Conservation (phyloP, 306 rosid genomes). For the Trifolium fragiferum region DNA sequence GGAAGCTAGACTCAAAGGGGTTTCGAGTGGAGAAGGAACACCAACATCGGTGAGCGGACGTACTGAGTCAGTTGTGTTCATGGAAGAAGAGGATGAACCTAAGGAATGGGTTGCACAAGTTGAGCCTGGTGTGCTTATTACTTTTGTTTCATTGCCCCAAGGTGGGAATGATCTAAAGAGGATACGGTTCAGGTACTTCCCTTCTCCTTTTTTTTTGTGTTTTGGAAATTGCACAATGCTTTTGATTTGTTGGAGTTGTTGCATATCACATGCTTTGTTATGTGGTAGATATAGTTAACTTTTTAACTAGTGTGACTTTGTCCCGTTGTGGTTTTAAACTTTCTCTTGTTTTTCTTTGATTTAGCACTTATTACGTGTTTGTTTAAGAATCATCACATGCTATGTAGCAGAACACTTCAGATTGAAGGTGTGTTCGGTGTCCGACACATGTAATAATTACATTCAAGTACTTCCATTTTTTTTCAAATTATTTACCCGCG, state of each 20-base stretch:
- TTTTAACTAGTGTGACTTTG: slow-evolving; percentile 47
- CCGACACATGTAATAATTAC: not conserved
- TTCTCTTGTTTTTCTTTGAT: slow-evolving; percentile 44
- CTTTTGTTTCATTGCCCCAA: slow-evolving; percentile 87
- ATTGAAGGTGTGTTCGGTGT: not conserved
- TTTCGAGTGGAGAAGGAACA: slow-evolving; percentile 92
- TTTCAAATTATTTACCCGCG: not conserved
- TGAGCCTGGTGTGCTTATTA: slow-evolving; percentile 97
- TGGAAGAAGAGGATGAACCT: slow-evolving; percentile 96
- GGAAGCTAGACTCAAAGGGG: slow-evolving; percentile 79
- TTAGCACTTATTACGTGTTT: slow-evolving; percentile 43
- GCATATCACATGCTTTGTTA: slow-evolving; percentile 52
- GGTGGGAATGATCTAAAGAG: slow-evolving; percentile 98
- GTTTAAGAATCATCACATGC: slow-evolving; percentile 51
- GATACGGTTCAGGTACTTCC: slow-evolving; percentile 88
- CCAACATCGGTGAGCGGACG: slow-evolving; percentile 92
- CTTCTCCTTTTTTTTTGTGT: slow-evolving; percentile 28
- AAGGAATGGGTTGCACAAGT: slow-evolving; percentile 98
- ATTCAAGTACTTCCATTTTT: not conserved
- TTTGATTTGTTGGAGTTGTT: slow-evolving; percentile 45
- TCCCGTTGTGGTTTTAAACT: slow-evolving; percentile 54
- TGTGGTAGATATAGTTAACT: slow-evolving; percentile 40
- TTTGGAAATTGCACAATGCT: slow-evolving; percentile 44
- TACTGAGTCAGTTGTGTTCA: slow-evolving; percentile 75
- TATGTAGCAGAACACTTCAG: not conserved